Base-by-base conservation (phyloP, 345 rosid genomes). In the Citrus sp. region DNA sequence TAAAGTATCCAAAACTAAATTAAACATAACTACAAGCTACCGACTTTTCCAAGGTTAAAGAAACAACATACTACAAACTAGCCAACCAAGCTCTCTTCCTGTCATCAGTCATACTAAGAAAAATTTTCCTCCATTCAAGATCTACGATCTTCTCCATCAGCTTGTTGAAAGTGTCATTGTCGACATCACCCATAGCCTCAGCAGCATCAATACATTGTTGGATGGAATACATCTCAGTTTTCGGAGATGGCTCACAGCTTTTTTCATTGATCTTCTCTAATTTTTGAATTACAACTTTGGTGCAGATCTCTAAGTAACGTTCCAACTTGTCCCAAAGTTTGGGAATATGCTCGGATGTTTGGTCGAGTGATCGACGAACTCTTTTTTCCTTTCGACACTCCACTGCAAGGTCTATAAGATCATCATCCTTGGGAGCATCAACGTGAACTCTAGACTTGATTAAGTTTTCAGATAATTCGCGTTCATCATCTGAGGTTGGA, bases 81-180 rank as follows among this genome's bases (percentile, higher is more conserved):
- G 56, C 34, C 42, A 68, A 40, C 72, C 72, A 68, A 68, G 28
- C 55, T 68, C 72, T 40, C 72, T 42, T 68, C 72, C 72, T 68
- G 28, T 68, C 55, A 68, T 70, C 59, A 49, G 54, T 46, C 73
- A 70, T 70, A 46, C 37, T 21, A 49, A 70, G 73, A 70, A 70
- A 70, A 27, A 51, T 56, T 70, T 49, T 70, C 35, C 73, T 70
- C 73, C 73, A 70, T 49, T 70, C 60, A 51, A 70, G 34, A 27
- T 70, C 34, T 27, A 28, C 74, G 9, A 49, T 28, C 37, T 70
- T 70, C 30, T 70, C 74, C 74, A 70, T 28, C 34, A 70, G 16
- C 74, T 70, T 49, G 24, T 49, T 49, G 74, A 14, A 70, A 27
- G 74, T 70, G 58, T 70, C 18, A 7, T 14, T 27, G 16, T 70